Conservation (phyloP, 495 filamentous ascomycete species). For the Bombardia bombarda region DNA sequence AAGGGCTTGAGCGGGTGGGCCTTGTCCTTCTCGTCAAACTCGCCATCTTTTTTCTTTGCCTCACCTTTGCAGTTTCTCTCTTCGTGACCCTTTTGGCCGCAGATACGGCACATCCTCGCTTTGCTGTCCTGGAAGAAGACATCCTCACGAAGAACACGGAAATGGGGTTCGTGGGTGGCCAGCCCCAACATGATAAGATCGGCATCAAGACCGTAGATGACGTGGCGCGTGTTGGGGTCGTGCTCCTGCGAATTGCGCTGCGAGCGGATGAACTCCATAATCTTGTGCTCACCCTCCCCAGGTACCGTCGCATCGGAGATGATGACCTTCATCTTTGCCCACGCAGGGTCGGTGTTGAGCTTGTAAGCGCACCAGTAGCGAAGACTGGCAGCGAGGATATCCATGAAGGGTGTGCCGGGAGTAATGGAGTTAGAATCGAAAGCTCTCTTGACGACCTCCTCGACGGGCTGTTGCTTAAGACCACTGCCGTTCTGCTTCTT, state of each 20-base stretch:
- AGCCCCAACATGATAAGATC: conserved; percentile 99
- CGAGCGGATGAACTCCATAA: conserved; percentile 96
- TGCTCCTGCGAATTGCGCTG: conserved; percentile 85
- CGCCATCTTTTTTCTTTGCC: conserved; percentile 74
- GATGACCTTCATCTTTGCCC: conserved; percentile 94
- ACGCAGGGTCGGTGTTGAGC: conserved; percentile 92
- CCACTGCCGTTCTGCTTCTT: conserved; percentile 59
- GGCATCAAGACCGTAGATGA: conserved; percentile 92
- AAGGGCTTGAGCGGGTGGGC: conserved; percentile 70
- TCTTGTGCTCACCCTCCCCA: conserved; percentile 98
- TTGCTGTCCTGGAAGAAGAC: conserved; percentile 88
- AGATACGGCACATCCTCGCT: conserved; percentile 70
- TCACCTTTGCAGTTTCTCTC: conserved; percentile 75
- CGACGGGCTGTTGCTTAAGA: conserved; percentile 50
- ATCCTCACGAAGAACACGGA: conserved; percentile 93
- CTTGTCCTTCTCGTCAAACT: conserved; percentile 77
- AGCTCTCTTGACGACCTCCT: conserved; percentile 73
- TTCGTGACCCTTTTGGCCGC: conserved; percentile 85
- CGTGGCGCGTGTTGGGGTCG: conserved; percentile 93
- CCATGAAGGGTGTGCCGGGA: conserved; percentile 98
- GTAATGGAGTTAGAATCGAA: conserved; percentile 99
- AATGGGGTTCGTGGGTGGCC: conserved; percentile 94
- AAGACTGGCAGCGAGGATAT: conserved; percentile 82
- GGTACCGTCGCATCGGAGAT: conserved; percentile 97
- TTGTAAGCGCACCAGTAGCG: conserved; percentile 97